Percentiles rank a stretch among this genome's conserved stretches.
Evolutionary conservation across 2,329 filamentous ascomycete species (phyloP).

Genomic region (Aspergillus fischeri): DNA sequence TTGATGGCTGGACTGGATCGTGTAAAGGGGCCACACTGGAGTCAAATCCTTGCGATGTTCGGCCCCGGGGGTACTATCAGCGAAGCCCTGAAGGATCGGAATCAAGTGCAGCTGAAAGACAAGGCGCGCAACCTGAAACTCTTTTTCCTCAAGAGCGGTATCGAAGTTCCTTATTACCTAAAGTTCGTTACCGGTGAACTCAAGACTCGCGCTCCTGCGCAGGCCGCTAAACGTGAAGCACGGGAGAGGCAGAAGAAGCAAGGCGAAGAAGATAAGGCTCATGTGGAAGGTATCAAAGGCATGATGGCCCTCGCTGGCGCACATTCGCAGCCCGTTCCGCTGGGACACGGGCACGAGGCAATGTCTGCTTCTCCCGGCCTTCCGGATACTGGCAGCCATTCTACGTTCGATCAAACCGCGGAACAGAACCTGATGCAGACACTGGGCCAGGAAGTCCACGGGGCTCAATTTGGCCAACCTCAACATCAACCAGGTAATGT

Average conservation of each 20-base stretch:
- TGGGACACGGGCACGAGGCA: constrained; percentile 28
- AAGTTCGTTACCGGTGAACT: constrained; percentile 86
- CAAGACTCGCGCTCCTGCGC: constrained; percentile 73
- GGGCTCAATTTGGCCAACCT: constrained; percentile 31
- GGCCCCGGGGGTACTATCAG: constrained; percentile 74
- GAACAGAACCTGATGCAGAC: constrained; percentile 44
- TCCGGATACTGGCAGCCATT: constrained; percentile 28
- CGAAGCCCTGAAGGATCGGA: constrained; percentile 80
- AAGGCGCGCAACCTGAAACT: constrained; percentile 87
- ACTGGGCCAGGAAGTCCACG: constrained; percentile 40
- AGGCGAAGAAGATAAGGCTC: constrained; percentile 45
- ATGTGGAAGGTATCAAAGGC: constrained; percentile 45
- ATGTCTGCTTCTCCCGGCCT: constrained; percentile 38
- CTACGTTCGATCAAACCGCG: constrained; percentile 36
- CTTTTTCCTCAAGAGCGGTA: constrained; percentile 87
- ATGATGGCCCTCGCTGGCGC: constrained; percentile 46
- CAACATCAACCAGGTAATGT: constrained; percentile 32
- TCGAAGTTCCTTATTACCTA: constrained; percentile 83
- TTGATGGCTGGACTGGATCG: constrained; percentile 83
- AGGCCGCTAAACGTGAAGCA: constrained; percentile 48
- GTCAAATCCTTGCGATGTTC: constrained; percentile 81
- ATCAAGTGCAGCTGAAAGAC: constrained; percentile 88
- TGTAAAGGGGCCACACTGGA: constrained; percentile 90
- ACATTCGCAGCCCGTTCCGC: constrained; percentile 30
- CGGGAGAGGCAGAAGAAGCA: constrained; percentile 45